Evolutionary conservation across 352 stramenopile species (phyloP).

Genomic region (Pythium sp.): DNA sequence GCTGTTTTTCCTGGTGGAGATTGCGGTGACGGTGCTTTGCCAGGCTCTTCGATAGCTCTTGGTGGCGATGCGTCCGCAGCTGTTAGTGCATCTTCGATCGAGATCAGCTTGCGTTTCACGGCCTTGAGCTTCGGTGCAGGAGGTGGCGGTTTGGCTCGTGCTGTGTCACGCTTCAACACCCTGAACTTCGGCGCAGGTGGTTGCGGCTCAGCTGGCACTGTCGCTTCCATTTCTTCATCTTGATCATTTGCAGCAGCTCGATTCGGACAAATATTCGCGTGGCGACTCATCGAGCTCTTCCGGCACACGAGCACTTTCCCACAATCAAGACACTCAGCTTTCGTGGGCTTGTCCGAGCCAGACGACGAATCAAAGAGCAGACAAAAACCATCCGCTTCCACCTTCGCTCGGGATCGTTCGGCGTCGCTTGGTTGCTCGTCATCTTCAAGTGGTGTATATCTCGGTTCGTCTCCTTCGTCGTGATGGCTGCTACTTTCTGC

Average conservation of each 20-base stretch:
- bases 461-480: neutral
- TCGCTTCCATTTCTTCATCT: neutral
- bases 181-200: neutral
- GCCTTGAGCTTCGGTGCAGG: neutral
- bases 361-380: neutral
- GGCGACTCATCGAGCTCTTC: neutral
- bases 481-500: neutral
- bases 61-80: neutral
- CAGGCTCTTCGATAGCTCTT: neutral
- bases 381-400: neutral
- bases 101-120: conserved; percentile 6
- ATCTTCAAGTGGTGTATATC: neutral
- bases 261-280: neutral
- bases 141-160: neutral
- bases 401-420: neutral
- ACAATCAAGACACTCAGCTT: conserved; percentile 6
- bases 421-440: neutral
- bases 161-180: neutral
- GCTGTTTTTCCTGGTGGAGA: neutral
- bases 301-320: neutral
- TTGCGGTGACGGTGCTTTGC: neutral
- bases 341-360: conserved; percentile 21
- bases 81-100: neutral
- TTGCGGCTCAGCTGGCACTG: neutral
- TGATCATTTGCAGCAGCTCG: neutral